phyloP scores from a whole-genome alignment of 768 basidiomycete species.

The Boletus rex-veris region DNA sequence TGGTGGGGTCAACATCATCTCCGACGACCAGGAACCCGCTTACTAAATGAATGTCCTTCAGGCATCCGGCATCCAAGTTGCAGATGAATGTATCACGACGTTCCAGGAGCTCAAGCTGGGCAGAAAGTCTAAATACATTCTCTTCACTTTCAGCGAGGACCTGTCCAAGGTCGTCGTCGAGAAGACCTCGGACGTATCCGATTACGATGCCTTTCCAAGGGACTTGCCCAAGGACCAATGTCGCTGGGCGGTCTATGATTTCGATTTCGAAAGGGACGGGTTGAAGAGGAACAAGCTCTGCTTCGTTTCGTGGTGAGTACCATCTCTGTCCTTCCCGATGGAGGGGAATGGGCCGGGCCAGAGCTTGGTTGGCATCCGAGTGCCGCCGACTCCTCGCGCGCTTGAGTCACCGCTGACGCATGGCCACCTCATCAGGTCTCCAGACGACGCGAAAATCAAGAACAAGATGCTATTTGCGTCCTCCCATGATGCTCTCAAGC shows the following conservation, averaged over 20 bases:
- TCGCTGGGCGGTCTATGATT: slow-evolving; percentile 92
- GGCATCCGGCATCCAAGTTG: slow-evolving; percentile 44
- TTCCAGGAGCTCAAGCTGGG: slow-evolving; percentile 24
- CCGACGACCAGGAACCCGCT: not conserved
- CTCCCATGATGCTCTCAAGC: slow-evolving; percentile 77
- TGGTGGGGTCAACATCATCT: slow-evolving; percentile 21
- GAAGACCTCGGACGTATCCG: slow-evolving; percentile 48
- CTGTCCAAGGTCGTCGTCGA: slow-evolving; percentile 75
- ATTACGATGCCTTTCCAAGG: slow-evolving; percentile 71
- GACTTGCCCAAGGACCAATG: slow-evolving; percentile 74
- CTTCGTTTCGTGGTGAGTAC: slow-evolving; percentile 74
- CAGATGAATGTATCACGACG: slow-evolving; percentile 44
- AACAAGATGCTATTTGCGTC: slow-evolving; percentile 92
- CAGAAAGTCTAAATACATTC: slow-evolving; percentile 76
- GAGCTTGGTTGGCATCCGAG: not conserved
- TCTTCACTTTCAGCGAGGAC: slow-evolving; percentile 62
- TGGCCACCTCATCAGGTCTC: slow-evolving; percentile 55
- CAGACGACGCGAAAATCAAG: slow-evolving; percentile 81
- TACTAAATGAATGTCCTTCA: slow-evolving; percentile 2
- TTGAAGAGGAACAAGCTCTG: slow-evolving; percentile 76
- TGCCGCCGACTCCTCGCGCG: not conserved
- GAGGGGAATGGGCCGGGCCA: not conserved
- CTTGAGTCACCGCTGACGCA: not conserved
- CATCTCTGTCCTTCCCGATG: not conserved
- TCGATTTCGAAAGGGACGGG: slow-evolving; percentile 71